Evolutionary conservation across 441 rosid species (phyloP), one percentile per base, ranked within the genome.

Genomic region (Erodium trifolium): DNA sequence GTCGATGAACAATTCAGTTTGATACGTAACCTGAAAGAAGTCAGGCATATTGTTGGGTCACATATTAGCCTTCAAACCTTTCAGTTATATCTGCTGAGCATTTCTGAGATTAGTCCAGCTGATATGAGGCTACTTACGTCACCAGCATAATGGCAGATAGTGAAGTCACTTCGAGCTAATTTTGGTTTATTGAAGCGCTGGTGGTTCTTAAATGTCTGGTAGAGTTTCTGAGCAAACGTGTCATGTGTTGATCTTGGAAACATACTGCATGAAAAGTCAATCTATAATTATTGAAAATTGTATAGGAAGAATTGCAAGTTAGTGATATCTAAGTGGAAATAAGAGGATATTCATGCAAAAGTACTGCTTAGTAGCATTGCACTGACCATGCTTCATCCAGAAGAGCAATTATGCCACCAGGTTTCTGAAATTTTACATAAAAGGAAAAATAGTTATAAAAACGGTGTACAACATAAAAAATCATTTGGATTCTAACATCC

Each of bases 371-470:
- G 53, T 13, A 37, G 27, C 19, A 27, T 5, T 35, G 41, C 65
- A 82, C 97, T 85, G 80, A 95, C 99, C 99, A 95, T 77, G 99
- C 99, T 85, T 95, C 98, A 83, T 95, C 98, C 69, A 95, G 88
- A 75, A 95, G 95, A 75, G 99, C 93, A 73, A 95, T 89, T 69
- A 95, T 92, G 75, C 99, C 99, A 85, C 98, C 98, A 60, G 99
- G 99, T 85, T 92, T 95, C 99, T 95, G 97, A 65, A 87, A 81
- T 75, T 75, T 23, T 59, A 66, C 13, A 73, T 11, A 60, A 37
- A 71, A 17, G 70, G 65, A 65, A n/a, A 10, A 45, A 13, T 63
- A 14, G 63, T 55, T 29, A 31, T 31, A 31, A 31, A 55, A 64
- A 68, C n/a, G 49, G 67, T 9, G 0, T 14, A 23, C 34, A 39